These are phyloP conservation scores for Inga laurina DNA, from an alignment of 306 rosid species.

Conservation along the genomic window DNA sequence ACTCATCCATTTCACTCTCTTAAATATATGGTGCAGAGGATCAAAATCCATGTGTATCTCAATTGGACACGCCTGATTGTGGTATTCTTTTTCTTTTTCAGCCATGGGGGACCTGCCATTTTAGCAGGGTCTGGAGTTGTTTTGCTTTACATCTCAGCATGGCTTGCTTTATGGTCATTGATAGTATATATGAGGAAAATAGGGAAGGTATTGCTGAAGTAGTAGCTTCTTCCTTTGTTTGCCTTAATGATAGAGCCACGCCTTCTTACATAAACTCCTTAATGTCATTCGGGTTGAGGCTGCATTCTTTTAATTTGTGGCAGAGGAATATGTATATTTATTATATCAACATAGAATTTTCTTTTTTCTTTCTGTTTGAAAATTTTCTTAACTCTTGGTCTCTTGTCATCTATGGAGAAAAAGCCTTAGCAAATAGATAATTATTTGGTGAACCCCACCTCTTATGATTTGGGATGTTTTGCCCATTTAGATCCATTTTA, in stretches of 20 bases:
- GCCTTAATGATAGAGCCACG: neutral
- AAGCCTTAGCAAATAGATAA: neutral
- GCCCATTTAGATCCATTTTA: neutral
- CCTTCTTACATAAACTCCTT: neutral
- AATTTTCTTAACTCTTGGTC: slow-evolving; percentile 5
- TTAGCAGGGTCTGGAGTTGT: slow-evolving; percentile 71
- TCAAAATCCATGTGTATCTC: neutral
- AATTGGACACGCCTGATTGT: slow-evolving; percentile 30
- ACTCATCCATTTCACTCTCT: neutral
- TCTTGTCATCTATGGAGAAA: neutral
- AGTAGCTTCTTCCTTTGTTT: slow-evolving; percentile 35
- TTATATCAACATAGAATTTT: slow-evolving; percentile 7
- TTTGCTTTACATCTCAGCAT: slow-evolving; percentile 90
- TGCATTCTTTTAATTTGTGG: slow-evolving; percentile 27
- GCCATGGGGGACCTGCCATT: slow-evolving; percentile 73
- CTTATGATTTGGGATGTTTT: neutral
- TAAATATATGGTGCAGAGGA: neutral
- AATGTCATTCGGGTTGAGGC: slow-evolving; percentile 24
- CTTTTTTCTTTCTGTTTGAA: neutral
- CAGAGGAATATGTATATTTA: slow-evolving; percentile 31
- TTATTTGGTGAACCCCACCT: neutral
- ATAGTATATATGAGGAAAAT: slow-evolving; percentile 83
- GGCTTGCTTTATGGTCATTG: slow-evolving; percentile 97
- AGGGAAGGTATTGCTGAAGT: slow-evolving; percentile 74
- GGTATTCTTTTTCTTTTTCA: slow-evolving; percentile 37